Percentiles rank a stretch among this genome's conserved stretches.
These are phyloP conservation scores for Fusarium veterinarium DNA, from an alignment of 2,329 filamentous ascomycete species.

Conservation along the genomic window DNA sequence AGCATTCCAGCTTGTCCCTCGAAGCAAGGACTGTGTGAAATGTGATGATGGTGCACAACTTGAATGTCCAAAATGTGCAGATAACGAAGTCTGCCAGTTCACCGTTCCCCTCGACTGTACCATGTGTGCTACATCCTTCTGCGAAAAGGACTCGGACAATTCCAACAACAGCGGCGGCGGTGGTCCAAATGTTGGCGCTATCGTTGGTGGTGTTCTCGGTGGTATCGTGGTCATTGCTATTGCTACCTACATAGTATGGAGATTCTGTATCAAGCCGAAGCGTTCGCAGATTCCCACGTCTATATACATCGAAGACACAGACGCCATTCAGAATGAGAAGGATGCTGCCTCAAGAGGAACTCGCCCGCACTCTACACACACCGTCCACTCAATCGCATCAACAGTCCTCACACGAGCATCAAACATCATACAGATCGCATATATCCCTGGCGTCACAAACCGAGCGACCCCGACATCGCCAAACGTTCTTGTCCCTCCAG, in stretches of 20 bases:
- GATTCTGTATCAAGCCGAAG: conserved; percentile 85
- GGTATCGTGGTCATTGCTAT: conserved; percentile 81
- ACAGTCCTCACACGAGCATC: conserved; percentile 95
- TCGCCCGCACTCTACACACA: conserved; percentile 80
- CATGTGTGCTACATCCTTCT: conserved; percentile 61
- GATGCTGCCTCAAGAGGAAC: conserved; percentile 56
- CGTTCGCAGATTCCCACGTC: conserved; percentile 70
- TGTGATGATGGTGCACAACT: conserved; percentile 57
- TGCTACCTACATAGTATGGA: conserved; percentile 84
- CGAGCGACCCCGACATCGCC: conserved; percentile 87
- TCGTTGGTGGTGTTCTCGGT: conserved; percentile 91
- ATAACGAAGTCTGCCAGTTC: conserved; percentile 58
- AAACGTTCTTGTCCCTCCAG: conserved; percentile 84
- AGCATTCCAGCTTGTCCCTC: conserved; percentile 52
- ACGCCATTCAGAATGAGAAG: conserved; percentile 57
- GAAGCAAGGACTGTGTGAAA: conserved; percentile 58
- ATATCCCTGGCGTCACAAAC: conserved; percentile 97
- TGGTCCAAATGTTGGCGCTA: conserved; percentile 80
- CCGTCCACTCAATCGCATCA: conserved; percentile 92
- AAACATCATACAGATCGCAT: conserved; percentile 99
- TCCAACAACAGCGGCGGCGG: conserved; percentile 46
- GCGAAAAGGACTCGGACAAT: conserved; percentile 48
- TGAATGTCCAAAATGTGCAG: conserved; percentile 59
- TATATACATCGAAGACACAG: conserved; percentile 68
- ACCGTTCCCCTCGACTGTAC: conserved; percentile 59